phyloP scores from a whole-genome alignment of 2,329 filamentous ascomycete genomes.

The Colletotrichum truncatum region DNA sequence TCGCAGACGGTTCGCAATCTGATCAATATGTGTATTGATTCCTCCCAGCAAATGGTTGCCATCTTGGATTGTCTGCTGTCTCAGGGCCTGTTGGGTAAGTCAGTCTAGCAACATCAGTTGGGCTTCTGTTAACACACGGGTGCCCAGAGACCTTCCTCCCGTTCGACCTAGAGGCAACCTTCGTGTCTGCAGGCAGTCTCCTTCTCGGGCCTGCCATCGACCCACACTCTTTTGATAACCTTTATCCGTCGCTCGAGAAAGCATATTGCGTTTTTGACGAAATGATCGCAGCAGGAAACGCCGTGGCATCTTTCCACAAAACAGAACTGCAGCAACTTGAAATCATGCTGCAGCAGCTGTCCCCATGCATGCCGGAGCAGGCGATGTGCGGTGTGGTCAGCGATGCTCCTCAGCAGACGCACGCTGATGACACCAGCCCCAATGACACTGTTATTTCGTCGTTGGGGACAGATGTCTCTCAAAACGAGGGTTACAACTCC shows the following conservation, averaged over 20 bases:
- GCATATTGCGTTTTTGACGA: constrained; percentile 55
- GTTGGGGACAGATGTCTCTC: neutral
- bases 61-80: constrained; percentile 53
- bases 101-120: fast-evolving
- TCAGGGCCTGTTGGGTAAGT: constrained; percentile 56
- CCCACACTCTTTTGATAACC: constrained; percentile 43
- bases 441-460: constrained; percentile 1
- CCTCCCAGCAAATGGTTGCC: constrained; percentile 42
- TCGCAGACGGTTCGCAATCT: constrained; percentile 43
- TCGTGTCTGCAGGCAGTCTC: constrained; percentile 52
- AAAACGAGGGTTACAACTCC: constrained; percentile 28
- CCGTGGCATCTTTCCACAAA: constrained; percentile 53
- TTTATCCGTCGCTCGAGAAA: constrained; percentile 48
- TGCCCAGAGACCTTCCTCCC: constrained; percentile 55
- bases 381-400: neutral
- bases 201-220: constrained; percentile 49
- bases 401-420: neutral
- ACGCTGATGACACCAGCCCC: neutral
- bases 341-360: constrained; percentile 44
- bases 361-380: constrained; percentile 16
- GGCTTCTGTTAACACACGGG: fast-evolving
- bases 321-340: constrained; percentile 56
- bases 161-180: constrained; percentile 55
- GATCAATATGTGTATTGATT: constrained; percentile 45
- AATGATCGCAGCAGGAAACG: constrained; percentile 55